Percentiles rank a stretch among this genome's conserved stretches.
Conservation (phyloP, 345 rosid species). For the Cardamine chenopodiifolia region DNA sequence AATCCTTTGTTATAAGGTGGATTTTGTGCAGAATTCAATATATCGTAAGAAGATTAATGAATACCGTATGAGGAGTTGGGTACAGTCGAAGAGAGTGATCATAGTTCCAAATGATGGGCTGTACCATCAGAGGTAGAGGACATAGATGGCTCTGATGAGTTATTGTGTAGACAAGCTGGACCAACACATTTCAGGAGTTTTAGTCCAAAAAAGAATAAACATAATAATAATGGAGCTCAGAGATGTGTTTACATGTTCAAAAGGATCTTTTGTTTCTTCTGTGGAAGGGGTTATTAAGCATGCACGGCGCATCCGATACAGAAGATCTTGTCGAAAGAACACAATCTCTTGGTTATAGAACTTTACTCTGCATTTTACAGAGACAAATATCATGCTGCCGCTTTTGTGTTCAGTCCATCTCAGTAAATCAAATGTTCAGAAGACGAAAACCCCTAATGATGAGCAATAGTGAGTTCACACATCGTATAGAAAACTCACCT, state of each 20-base stretch:
- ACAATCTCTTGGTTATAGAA: conserved; percentile 90
- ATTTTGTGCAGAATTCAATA: background rate
- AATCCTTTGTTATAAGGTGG: background rate
- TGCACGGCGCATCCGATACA: conserved; percentile 86
- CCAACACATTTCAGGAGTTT: conserved; percentile 26
- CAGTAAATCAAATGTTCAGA: background rate
- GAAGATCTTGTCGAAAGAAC: conserved; percentile 84
- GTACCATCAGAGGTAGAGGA: conserved; percentile 88
- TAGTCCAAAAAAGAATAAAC: background rate
- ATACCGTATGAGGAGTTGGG: conserved; percentile 91
- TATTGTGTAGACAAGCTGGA: conserved; percentile 93
- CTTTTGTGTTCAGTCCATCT: conserved; percentile 6
- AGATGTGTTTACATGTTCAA: conserved; percentile 66
- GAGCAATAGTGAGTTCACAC: conserved; percentile 1
- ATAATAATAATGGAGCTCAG: background rate
- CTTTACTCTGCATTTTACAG: conserved; percentile 64
- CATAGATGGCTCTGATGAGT: conserved; percentile 97
- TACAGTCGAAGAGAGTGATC: conserved; percentile 88
- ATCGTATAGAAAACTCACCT: conserved; percentile 51
- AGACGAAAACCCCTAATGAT: background rate
- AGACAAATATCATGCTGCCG: conserved; percentile 1
- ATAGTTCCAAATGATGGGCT: conserved; percentile 93
- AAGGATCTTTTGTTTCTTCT: conserved; percentile 82
- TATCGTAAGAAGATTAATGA: background rate
- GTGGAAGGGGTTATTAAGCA: conserved; percentile 84